A percentile compares a stretch with the other conserved stretches of the same genome.
Evolutionary conservation across 805 yeast genomes (phyloP).

Genomic region (Kazachstania viticola): DNA sequence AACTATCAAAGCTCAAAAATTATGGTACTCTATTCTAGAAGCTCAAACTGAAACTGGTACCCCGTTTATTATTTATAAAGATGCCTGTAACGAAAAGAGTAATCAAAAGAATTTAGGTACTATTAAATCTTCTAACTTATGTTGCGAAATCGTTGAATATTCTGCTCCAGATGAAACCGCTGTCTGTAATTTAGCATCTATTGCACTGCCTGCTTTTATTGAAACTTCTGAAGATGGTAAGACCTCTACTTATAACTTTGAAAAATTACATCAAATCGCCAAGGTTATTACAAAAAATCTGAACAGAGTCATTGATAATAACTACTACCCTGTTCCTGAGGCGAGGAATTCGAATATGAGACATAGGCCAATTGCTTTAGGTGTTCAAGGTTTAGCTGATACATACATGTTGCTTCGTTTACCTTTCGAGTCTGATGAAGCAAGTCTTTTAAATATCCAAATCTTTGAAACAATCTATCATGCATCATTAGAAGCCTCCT

Average conservation of each 20-base stretch:
- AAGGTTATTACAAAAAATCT: constrained; percentile 70
- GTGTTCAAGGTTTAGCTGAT: constrained; percentile 96
- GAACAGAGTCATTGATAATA: constrained; percentile 71
- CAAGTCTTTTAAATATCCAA: constrained; percentile 62
- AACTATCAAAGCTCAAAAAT: constrained; percentile 71
- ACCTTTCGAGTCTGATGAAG: constrained; percentile 83
- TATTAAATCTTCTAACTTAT: constrained; percentile 82
- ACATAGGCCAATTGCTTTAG: constrained; percentile 85
- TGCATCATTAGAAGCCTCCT: constrained; percentile 78
- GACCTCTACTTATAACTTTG: constrained; percentile 52
- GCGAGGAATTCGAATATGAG: constrained; percentile 63
- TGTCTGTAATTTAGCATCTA: constrained; percentile 85
- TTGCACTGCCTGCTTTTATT: constrained; percentile 74
- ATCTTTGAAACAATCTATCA: constrained; percentile 94
- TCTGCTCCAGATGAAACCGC: constrained; percentile 84
- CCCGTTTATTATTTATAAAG: constrained; percentile 88
- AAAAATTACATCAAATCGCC: constrained; percentile 57
- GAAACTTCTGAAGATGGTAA: constrained; percentile 31
- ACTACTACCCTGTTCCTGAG: constrained; percentile 68
- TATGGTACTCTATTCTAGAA: constrained; percentile 80
- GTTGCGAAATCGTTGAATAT: constrained; percentile 88
- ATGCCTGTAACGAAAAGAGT: constrained; percentile 73
- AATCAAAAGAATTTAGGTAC: constrained; percentile 87
- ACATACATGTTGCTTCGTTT: constrained; percentile 63
- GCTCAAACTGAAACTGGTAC: constrained; percentile 93